These are phyloP conservation scores for Diddensiella transvaalensis DNA, from an alignment of 805 yeast genomes.

Conservation along the genomic window DNA sequence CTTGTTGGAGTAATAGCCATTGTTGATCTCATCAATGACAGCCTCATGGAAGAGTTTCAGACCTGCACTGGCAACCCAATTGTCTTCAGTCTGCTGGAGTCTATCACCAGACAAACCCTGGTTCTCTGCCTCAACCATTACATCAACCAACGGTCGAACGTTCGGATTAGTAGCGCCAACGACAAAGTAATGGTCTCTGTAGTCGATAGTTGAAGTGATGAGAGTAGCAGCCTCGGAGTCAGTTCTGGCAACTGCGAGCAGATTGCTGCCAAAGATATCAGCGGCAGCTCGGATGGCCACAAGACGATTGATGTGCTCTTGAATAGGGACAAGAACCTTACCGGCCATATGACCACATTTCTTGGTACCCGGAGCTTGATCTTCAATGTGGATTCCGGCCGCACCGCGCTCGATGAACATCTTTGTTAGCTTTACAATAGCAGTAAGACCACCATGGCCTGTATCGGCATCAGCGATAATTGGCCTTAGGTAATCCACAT, in stretches of 20 bases:
- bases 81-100: slow-evolving; percentile 68
- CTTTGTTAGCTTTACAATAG: slow-evolving; percentile 91
- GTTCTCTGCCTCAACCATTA: slow-evolving; percentile 77
- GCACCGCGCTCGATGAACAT: slow-evolving; percentile 97
- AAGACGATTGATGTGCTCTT: slow-evolving; percentile 93
- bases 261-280: slow-evolving; percentile 84
- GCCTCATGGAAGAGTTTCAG: slow-evolving; percentile 89
- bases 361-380: slow-evolving; percentile 98
- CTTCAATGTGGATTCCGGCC: slow-evolving; percentile 98
- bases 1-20: slow-evolving; percentile 59
- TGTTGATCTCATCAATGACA: slow-evolving; percentile 74
- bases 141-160: slow-evolving; percentile 66
- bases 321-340: slow-evolving; percentile 94
- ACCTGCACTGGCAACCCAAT: slow-evolving; percentile 81
- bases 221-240: slow-evolving; percentile 98
- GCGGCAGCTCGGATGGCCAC: slow-evolving; percentile 94
- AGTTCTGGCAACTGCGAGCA: slow-evolving; percentile 88
- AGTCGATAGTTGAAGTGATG: slow-evolving; percentile 89
- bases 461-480: slow-evolving; percentile 98
- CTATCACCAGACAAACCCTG: slow-evolving; percentile 68
- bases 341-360: slow-evolving; percentile 99
- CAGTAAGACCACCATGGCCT: slow-evolving; percentile 98
- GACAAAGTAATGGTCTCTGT: slow-evolving; percentile 89
- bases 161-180: slow-evolving; percentile 89
- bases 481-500: slow-evolving; percentile 87